Evolutionary conservation across 345 rosid genomes (phyloP).

Genomic region (Brassica rapa): DNA sequence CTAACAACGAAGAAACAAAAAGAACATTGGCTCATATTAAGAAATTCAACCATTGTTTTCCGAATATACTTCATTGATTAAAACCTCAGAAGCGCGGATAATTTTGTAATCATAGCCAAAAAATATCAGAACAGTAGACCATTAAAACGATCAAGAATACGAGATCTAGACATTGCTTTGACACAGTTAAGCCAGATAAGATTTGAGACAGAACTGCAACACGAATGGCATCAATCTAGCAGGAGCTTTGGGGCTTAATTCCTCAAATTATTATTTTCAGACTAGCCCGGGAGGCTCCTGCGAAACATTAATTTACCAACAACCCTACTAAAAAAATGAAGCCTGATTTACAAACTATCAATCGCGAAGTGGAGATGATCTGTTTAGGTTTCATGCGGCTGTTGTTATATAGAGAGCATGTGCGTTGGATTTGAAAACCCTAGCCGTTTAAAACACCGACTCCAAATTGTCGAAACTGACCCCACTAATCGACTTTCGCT

Average conservation of each 20-base stretch:
- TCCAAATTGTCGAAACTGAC: no score
- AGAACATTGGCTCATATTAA: slow-evolving; percentile 61
- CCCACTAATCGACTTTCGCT: no score
- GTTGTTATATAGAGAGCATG: no score
- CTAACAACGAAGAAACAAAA: neutral
- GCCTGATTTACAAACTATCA: no score
- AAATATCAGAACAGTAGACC: no score
- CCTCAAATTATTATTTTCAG: slow-evolving; percentile 45
- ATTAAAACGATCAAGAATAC: neutral
- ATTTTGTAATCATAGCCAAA: slow-evolving; percentile 54
- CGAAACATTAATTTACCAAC: neutral
- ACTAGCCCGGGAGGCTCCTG: slow-evolving; percentile 65
- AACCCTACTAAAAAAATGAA: neutral
- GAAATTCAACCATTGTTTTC: slow-evolving; percentile 70
- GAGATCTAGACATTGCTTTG: slow-evolving; percentile 56
- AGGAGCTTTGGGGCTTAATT: slow-evolving; percentile 66
- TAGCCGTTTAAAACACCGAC: no score
- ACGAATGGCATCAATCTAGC: slow-evolving; percentile 59
- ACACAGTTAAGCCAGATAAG: slow-evolving; percentile 53
- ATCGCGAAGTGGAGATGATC: no score
- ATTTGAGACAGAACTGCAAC: slow-evolving; percentile 57
- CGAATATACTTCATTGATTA: slow-evolving; percentile 55
- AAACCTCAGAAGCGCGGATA: slow-evolving; percentile 83
- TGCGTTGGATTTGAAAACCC: no score
- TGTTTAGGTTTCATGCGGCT: no score